Evolutionary conservation across 352 stramenopile genomes (phyloP).

Genomic region (Chrysophaeum taylorii): DNA sequence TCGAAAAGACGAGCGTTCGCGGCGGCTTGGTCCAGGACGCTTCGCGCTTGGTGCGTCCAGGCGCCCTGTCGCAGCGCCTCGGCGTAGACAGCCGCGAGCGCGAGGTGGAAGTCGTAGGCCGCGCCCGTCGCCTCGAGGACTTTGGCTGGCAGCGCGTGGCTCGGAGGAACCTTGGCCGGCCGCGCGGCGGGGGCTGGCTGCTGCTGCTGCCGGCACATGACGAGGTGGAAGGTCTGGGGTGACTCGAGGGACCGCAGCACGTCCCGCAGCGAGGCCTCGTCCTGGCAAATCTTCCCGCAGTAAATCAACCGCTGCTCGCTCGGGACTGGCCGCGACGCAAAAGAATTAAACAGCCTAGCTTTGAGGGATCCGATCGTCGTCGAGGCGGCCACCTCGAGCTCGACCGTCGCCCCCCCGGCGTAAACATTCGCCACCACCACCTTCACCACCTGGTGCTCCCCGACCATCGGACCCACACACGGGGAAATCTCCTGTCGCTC

Average conservation of each 20-base stretch:
- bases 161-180: no score
- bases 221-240: background rate
- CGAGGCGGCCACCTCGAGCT: no score
- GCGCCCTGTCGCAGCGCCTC: background rate
- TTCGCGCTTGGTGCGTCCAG: background rate
- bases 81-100: background rate
- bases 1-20: no score
- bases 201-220: background rate
- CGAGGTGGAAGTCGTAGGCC: background rate
- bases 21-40: background rate
- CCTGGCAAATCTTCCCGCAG: background rate
- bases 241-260: background rate
- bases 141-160: background rate
- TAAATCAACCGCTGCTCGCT: conserved; percentile 1
- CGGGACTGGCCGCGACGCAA: no score
- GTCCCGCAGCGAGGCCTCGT: background rate
- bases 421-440: no score
- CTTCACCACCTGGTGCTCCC: no score
- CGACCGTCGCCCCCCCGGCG: no score
- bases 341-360: no score
- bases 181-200: background rate
- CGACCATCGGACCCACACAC: no score
- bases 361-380: no score
- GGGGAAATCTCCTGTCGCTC: no score
- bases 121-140: background rate